Conservation (phyloP, 805 yeast species). For the Pichia insulana region DNA sequence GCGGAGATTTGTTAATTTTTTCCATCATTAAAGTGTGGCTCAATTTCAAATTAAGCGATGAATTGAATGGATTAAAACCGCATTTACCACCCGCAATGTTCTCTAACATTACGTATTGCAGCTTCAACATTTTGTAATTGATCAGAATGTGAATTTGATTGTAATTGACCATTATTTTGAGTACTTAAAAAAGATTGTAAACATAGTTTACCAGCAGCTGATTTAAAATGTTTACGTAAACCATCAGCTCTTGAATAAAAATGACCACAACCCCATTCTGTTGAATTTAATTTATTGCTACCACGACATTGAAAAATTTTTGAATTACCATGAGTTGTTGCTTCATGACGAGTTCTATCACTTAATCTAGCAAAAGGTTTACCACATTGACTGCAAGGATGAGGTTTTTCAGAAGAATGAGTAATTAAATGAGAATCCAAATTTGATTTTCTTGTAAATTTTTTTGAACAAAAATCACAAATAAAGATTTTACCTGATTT, state of each 20-base stretch:
- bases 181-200: constrained; percentile 5
- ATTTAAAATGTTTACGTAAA: constrained; percentile 8
- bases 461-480: constrained; percentile 4
- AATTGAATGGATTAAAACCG: too few relatives aligned
- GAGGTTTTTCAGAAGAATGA: constrained; percentile 4
- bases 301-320: constrained; percentile 9
- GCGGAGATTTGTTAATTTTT: too few relatives aligned
- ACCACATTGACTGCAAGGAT: constrained; percentile 5
- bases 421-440: constrained; percentile 10
- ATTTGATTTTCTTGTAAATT: constrained; percentile 8
- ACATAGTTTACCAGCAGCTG: constrained; percentile 8
- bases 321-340: constrained; percentile 5
- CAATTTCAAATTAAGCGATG: too few relatives aligned
- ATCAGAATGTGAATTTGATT: constrained; percentile 4
- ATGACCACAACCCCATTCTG: constrained; percentile 12
- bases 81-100: constrained; percentile 9
- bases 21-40: too few relatives aligned
- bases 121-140: constrained; percentile 3
- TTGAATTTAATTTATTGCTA: not conserved
- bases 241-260: constrained; percentile 10
- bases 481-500: constrained; percentile 1
- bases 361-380: constrained; percentile 9
- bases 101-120: constrained; percentile 7
- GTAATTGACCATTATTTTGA: too few relatives aligned
- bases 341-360: constrained; percentile 7